phyloP scores from a whole-genome alignment of 768 basidiomycete genomes.

The Agaricus sinodeliciosus region DNA sequence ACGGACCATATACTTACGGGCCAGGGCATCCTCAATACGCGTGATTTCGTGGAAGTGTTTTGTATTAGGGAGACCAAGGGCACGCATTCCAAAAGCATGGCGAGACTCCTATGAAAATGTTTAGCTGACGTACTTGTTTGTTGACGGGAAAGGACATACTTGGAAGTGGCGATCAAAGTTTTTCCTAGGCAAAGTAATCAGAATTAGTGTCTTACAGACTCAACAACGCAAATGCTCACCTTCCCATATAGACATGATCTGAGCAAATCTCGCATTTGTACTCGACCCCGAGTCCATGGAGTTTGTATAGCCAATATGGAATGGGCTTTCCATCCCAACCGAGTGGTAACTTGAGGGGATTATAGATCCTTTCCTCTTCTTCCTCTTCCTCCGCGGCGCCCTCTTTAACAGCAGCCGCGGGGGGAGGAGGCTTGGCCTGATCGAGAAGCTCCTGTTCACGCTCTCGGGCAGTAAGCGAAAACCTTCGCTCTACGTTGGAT shows the following conservation, averaged over 20 bases:
- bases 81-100: constrained; percentile 97
- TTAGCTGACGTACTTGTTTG: constrained; percentile 12
- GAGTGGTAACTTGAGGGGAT: constrained; percentile 92
- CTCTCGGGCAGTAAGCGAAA: constrained; percentile 95
- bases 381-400: constrained; percentile 71
- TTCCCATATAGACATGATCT: constrained; percentile 94
- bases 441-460: constrained; percentile 91
- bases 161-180: constrained; percentile 97
- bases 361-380: constrained; percentile 95
- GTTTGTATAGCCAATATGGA: constrained; percentile 97
- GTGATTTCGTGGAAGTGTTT: constrained; percentile 99
- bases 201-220: neutral
- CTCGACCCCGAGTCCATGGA: constrained; percentile 97
- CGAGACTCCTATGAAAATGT: constrained; percentile 67
- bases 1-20: constrained; percentile 54
- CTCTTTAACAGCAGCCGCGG: constrained; percentile 38
- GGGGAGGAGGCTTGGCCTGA: constrained; percentile 44
- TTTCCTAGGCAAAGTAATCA: constrained; percentile 47
- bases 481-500: constrained; percentile 92
- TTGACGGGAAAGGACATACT: constrained; percentile 28
- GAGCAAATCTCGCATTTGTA: constrained; percentile 98
- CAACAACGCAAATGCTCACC: constrained; percentile 36
- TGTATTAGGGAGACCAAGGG: constrained; percentile 93
- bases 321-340: constrained; percentile 99
- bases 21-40: constrained; percentile 91